Conservation (phyloP, 1,284 basidiomycete genomes). For the Cryptococcus hybrid region DNA sequence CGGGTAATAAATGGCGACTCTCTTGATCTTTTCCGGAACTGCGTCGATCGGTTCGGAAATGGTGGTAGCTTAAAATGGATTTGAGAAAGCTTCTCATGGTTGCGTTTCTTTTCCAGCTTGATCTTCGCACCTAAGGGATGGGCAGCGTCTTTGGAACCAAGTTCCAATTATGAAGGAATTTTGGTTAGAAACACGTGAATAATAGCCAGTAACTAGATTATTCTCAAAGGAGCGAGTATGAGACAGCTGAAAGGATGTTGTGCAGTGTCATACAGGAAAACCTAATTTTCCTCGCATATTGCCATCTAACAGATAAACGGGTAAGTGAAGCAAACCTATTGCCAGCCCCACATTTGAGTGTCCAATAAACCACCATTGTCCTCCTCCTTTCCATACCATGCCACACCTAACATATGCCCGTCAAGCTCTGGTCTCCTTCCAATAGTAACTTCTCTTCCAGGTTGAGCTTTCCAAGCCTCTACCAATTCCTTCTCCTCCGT, state of each 20-base stretch:
- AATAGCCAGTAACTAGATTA: background rate
- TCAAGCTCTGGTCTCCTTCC: conserved; percentile 14
- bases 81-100: conserved; percentile 12
- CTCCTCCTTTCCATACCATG: conserved; percentile 23
- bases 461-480: conserved; percentile 14
- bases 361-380: conserved; percentile 19
- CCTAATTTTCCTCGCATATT: too few relatives aligned
- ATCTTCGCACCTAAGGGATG: too few relatives aligned
- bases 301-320: background rate
- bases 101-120: background rate
- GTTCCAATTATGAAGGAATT: too few relatives aligned
- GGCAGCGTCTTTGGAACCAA: too few relatives aligned
- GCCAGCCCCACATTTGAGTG: conserved; percentile 29
- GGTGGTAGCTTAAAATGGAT: conserved; percentile 7
- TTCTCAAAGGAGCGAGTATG: background rate
- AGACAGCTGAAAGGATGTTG: background rate
- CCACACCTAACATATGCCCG: conserved; percentile 29
- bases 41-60: background rate
- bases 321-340: background rate
- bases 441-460: conserved; percentile 7
- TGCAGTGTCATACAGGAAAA: background rate
- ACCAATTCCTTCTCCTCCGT: conserved; percentile 5
- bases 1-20: background rate
- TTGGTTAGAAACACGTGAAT: background rate
- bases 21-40: background rate